A percentile compares a stretch with the other conserved stretches of the same genome.
These are phyloP conservation scores for Boletus huronensis DNA, from an alignment of 768 basidiomycete species.

Conservation along the genomic window DNA sequence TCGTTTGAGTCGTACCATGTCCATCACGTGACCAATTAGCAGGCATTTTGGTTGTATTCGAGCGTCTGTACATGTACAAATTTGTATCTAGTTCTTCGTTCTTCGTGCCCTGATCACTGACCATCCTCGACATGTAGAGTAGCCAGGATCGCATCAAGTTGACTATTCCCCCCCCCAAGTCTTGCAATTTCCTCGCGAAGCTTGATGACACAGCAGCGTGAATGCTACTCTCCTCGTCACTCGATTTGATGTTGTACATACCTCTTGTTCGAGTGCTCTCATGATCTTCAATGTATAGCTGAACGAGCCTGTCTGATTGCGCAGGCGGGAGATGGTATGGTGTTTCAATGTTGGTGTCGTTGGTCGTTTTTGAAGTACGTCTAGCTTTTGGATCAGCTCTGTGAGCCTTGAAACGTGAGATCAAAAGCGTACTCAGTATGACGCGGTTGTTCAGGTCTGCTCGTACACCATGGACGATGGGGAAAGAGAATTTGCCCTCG, in stretches of 20 bases:
- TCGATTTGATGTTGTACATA: neutral
- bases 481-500: conserved; percentile 81
- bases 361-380: conserved; percentile 90
- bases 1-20: no score
- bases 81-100: neutral
- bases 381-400: conserved; percentile 36
- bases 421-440: conserved; percentile 65
- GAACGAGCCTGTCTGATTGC: conserved; percentile 74
- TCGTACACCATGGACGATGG: conserved; percentile 74
- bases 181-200: conserved; percentile 62
- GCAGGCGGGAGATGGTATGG: conserved; percentile 79
- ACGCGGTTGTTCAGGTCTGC: conserved; percentile 75
- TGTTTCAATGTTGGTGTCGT: conserved; percentile 77
- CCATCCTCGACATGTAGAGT: conserved; percentile 42
- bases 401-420: neutral
- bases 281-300: conserved; percentile 79
- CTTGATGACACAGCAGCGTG: conserved; percentile 6
- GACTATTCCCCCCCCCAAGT: conserved; percentile 79
- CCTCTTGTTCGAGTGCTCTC: conserved; percentile 57
- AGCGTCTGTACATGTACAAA: no score
- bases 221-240: neutral
- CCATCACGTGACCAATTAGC: neutral
- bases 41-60: neutral
- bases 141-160: conserved; percentile 57
- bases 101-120: neutral